These are phyloP conservation scores for Chaetoceros muelleri DNA, from an alignment of 108 stramenopile genomes.

Conservation along the genomic window DNA sequence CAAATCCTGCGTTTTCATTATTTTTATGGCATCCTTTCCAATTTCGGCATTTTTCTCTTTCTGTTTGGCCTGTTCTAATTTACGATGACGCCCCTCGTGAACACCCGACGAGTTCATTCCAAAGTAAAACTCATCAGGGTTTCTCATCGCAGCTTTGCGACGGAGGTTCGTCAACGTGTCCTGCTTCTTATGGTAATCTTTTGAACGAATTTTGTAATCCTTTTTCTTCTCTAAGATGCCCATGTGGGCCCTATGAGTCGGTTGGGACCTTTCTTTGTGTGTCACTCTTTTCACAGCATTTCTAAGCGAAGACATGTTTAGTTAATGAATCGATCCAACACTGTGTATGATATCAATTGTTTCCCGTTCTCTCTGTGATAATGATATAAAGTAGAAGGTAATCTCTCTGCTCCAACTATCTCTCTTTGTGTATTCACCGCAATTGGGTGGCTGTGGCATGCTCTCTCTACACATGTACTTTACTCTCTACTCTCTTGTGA, in stretches of 20 bases:
- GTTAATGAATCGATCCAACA: too few relatives aligned
- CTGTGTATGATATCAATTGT: too few relatives aligned
- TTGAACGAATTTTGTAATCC: constrained; percentile 93
- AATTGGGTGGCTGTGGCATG: too few relatives aligned
- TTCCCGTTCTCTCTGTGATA: too few relatives aligned
- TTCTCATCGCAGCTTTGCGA: constrained; percentile 77
- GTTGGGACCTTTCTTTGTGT: constrained; percentile 98
- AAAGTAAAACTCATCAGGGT: constrained; percentile 99
- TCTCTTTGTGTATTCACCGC: too few relatives aligned
- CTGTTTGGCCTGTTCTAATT: constrained; percentile 32
- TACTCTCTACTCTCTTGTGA: too few relatives aligned
- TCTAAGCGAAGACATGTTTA: constrained; percentile 95
- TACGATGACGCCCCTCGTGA: constrained; percentile 41
- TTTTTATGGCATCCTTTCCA: constrained; percentile 46
- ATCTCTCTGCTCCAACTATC: too few relatives aligned
- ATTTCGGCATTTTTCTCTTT: constrained; percentile 34
- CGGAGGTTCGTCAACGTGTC: constrained; percentile 57
- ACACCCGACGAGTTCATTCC: constrained; percentile 87
- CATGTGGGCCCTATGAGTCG: constrained; percentile 65
- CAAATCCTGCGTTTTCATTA: constrained; percentile 97
- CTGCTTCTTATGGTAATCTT: constrained; percentile 84
- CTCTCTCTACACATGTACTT: too few relatives aligned
- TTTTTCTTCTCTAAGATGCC: constrained; percentile 97
- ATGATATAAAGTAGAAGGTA: too few relatives aligned
- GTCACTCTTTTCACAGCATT: constrained; percentile 97